A percentile compares a stretch with the other conserved stretches of the same genome.
Evolutionary conservation across 2,329 filamentous ascomycete genomes (phyloP).

Genomic region (Colletotrichum sp.): DNA sequence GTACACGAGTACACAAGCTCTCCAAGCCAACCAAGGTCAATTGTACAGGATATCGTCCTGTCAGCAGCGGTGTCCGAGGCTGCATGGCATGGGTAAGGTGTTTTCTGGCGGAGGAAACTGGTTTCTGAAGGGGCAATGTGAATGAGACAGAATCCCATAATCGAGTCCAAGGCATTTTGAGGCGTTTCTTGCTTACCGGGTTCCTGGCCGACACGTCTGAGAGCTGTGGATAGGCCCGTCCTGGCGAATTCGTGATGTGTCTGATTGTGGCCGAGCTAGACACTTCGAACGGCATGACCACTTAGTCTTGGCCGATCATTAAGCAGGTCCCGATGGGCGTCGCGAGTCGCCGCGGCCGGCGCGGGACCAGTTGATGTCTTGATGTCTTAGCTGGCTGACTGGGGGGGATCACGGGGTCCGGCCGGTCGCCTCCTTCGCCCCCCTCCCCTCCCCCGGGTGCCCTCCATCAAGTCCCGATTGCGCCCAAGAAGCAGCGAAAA

Average conservation of each 20-base stretch:
- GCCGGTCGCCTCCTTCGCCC: slow-evolving; percentile 1
- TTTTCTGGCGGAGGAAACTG: not conserved
- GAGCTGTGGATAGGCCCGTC: not conserved
- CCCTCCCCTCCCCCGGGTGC: not conserved
- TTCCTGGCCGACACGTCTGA: slow-evolving; percentile 8
- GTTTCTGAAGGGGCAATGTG: not conserved
- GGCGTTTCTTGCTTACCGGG: not conserved
- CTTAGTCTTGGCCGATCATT: slow-evolving; percentile 6
- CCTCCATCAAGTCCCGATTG: slow-evolving; percentile 11
- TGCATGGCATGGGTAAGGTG: slow-evolving; percentile 18
- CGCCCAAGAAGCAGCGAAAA: not conserved
- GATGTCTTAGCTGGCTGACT: slow-evolving; percentile 18
- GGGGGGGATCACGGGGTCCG: slow-evolving; percentile 15
- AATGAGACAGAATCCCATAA: slow-evolving; percentile 21
- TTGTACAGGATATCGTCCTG: not conserved
- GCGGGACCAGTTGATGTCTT: slow-evolving; percentile 7
- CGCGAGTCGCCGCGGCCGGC: slow-evolving; percentile 10
- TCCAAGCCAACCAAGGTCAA: not conserved
- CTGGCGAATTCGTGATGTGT: slow-evolving; percentile 7
- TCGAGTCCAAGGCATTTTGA: slow-evolving; percentile 4
- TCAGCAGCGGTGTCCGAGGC: not conserved
- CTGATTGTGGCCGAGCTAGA: not conserved
- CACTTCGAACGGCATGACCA: slow-evolving; percentile 16
- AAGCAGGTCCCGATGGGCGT: slow-evolving; percentile 21
- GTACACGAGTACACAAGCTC: not conserved